phyloP scores from a whole-genome alignment of 768 basidiomycete genomes.

The Roridomyces roridus region DNA sequence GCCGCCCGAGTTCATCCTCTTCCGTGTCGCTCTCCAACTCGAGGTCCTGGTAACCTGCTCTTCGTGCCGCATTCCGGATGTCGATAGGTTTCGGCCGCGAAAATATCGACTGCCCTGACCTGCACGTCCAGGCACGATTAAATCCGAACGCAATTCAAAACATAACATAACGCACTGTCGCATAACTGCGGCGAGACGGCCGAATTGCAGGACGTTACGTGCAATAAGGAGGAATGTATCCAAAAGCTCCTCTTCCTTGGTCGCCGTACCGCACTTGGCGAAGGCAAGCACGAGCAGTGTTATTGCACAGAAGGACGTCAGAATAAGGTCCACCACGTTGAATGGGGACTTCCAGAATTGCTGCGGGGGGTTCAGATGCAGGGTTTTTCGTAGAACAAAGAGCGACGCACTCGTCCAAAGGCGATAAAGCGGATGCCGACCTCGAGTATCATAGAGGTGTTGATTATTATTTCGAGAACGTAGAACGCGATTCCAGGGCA shows the following conservation, averaged over 20 bases:
- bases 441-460: conserved; percentile 92
- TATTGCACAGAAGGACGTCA: conserved; percentile 88
- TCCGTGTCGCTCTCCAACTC: conserved; percentile 73
- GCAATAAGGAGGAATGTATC: conserved; percentile 93
- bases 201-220: conserved; percentile 92
- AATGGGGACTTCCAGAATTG: conserved; percentile 98
- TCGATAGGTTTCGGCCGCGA: conserved; percentile 87
- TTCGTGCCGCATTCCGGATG: conserved; percentile 70
- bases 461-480: conserved; percentile 87
- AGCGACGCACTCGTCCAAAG: conserved; percentile 80
- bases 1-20: conserved; percentile 63
- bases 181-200: conserved; percentile 90
- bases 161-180: conserved; percentile 71
- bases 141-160: conserved; percentile 1
- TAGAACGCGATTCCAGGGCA: conserved; percentile 92
- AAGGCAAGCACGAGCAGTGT: conserved; percentile 90
- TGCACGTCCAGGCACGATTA: conserved; percentile 33
- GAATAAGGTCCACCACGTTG: conserved; percentile 86
- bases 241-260: conserved; percentile 92
- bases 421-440: conserved; percentile 92
- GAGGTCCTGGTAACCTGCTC: conserved; percentile 75
- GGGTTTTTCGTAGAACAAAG: neutral
- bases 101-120: conserved; percentile 90
- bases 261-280: conserved; percentile 80
- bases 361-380: conserved; percentile 43